Percentiles rank a stretch among this genome's conserved stretches.
These are phyloP conservation scores for Helicocarpus griseus DNA, from an alignment of 2,329 filamentous ascomycete species.

Conservation along the genomic window DNA sequence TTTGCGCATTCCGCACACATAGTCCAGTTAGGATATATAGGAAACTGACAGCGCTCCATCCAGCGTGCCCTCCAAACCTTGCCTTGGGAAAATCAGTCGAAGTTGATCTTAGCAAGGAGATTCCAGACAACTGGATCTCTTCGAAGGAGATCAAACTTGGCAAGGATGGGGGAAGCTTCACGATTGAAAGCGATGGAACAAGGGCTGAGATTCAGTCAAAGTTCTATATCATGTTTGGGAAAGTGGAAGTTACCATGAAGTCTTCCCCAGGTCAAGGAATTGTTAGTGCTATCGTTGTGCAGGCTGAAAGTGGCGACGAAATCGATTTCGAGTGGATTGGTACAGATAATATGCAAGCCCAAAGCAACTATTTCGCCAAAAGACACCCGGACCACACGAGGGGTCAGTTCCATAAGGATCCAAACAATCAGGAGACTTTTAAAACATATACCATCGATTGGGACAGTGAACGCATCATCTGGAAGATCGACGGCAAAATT, in stretches of 20 bases:
- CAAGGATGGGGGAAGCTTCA: conserved; percentile 69
- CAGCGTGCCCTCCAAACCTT: conserved; percentile 56
- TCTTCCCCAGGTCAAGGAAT: conserved; percentile 79
- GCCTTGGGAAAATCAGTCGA: conserved; percentile 46
- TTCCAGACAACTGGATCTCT: conserved; percentile 52
- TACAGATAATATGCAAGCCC: conserved; percentile 31
- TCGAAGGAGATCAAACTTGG: conserved; percentile 57
- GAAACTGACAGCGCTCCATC: conserved; percentile 37
- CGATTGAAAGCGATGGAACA: conserved; percentile 65
- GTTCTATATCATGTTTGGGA: conserved; percentile 98
- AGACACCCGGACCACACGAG: conserved; percentile 79
- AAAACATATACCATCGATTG: conserved; percentile 50
- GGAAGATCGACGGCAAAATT: conserved; percentile 52
- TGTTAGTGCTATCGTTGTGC: conserved; percentile 78
- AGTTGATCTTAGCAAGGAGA: conserved; percentile 38
- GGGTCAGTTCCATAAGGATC: conserved; percentile 61
- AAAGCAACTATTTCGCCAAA: conserved; percentile 95
- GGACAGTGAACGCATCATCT: conserved; percentile 53
- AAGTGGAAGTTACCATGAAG: conserved; percentile 74
- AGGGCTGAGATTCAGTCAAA: conserved; percentile 75
- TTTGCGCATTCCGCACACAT: not conserved
- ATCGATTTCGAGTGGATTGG: conserved; percentile 63
- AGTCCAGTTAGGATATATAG: not conserved
- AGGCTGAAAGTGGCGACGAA: conserved; percentile 90
- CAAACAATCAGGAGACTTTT: conserved; percentile 42